phyloP scores from a whole-genome alignment of 2,329 filamentous ascomycete species.

The Neonectria neomacrospora region DNA sequence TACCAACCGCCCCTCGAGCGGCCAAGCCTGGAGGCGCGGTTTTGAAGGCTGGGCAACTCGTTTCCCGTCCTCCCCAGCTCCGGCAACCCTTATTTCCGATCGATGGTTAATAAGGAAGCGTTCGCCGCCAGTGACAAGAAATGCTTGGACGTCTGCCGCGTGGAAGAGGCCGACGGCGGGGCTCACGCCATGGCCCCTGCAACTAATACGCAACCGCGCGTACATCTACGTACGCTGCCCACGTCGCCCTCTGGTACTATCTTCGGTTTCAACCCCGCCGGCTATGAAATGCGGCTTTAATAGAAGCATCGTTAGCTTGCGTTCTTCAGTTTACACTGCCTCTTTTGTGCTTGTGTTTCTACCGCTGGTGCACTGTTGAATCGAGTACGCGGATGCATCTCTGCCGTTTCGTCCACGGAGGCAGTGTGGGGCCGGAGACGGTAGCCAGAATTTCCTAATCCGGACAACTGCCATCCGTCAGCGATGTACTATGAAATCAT shows the following conservation, averaged over 20 bases:
- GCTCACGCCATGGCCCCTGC: background rate
- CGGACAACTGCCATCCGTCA: background rate
- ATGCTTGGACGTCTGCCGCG: background rate
- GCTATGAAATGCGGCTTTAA: slow-evolving; percentile 5
- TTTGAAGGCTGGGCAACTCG: background rate
- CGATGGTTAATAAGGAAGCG: background rate
- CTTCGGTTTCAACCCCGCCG: slow-evolving; percentile 7
- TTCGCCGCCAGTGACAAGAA: background rate
- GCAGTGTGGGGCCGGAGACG: background rate
- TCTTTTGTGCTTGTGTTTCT: background rate
- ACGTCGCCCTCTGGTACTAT: slow-evolving; percentile 5
- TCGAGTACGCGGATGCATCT: background rate
- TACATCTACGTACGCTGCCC: slow-evolving; percentile 21
- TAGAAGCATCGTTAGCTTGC: background rate
- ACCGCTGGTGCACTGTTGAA: background rate
- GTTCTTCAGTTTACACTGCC: background rate
- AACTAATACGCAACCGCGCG: slow-evolving; percentile 22
- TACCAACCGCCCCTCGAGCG: background rate
- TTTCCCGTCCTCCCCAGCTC: slow-evolving; percentile 2
- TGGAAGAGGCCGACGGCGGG: slow-evolving; percentile 10
- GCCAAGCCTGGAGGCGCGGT: slow-evolving; percentile 38
- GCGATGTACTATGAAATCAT: background rate
- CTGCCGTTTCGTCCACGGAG: too few relatives aligned
- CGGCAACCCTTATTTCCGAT: slow-evolving; percentile 2
- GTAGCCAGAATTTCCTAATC: background rate